phyloP scores from a whole-genome alignment of 345 rosid genomes.

The Atalantia buxifolia region DNA sequence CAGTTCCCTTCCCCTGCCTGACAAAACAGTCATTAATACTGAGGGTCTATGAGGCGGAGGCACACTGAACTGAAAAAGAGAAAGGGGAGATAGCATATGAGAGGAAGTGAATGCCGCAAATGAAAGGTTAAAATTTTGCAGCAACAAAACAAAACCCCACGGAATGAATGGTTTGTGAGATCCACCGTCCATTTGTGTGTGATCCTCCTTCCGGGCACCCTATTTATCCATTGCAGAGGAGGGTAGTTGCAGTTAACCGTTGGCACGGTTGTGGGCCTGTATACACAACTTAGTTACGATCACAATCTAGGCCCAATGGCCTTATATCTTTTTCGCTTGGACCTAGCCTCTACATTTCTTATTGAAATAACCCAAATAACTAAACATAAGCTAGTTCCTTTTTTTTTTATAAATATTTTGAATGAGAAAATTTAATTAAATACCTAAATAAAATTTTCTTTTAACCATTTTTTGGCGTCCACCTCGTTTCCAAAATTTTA shows the following conservation, averaged over 20 bases:
- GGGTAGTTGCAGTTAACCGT: not conserved
- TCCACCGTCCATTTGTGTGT: no score
- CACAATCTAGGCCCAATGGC: not conserved
- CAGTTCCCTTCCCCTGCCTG: not conserved
- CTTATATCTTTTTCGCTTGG: no score
- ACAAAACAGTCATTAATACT: not conserved
- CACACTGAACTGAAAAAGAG: not conserved
- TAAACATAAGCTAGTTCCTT: no score
- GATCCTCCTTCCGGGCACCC: not conserved
- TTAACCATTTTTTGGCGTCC: no score
- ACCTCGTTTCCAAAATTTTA: no score
- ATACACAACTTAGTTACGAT: not conserved
- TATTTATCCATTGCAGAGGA: not conserved
- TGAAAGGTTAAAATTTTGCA: not conserved
- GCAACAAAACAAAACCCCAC: not conserved
- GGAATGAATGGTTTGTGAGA: not conserved
- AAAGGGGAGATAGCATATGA: no score
- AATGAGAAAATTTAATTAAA: no score
- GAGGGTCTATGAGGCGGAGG: not conserved
- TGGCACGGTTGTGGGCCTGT: not conserved
- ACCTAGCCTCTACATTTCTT: no score
- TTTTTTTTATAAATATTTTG: no score
- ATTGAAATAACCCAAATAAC: no score
- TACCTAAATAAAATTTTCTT: no score
- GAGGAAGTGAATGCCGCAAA: no score